Conservation (phyloP, 148 eudicot genomes). For the Chenopodium album region DNA sequence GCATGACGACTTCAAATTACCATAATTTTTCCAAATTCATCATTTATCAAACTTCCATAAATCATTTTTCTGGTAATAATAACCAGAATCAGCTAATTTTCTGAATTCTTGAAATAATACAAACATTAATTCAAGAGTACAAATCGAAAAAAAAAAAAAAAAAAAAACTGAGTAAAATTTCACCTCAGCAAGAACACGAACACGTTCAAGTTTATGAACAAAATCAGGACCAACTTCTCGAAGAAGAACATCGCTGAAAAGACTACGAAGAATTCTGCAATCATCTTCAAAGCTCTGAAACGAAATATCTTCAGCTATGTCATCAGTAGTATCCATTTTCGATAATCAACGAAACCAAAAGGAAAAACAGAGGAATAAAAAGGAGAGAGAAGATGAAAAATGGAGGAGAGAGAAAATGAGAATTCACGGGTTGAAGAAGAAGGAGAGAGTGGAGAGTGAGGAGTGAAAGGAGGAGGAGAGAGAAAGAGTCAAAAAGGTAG, state of each 20-base stretch:
- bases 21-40: too few relatives aligned
- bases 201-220: conserved; percentile 58
- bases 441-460: neutral
- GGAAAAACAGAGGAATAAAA: neutral
- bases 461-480: neutral
- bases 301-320: conserved; percentile 86
- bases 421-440: neutral
- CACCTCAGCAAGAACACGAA: conserved; percentile 68
- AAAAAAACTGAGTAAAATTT: neutral
- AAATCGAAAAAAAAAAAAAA: neutral
- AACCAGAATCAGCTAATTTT: too few relatives aligned
- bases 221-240: conserved; percentile 58
- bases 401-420: conserved; percentile 5
- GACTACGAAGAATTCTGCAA: conserved; percentile 64
- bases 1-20: too few relatives aligned
- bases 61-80: too few relatives aligned
- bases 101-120: too few relatives aligned
- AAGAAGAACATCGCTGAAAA: conserved; percentile 73
- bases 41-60: too few relatives aligned
- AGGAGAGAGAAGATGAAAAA: conserved; percentile 8
- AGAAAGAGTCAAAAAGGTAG: neutral
- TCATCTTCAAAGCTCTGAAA: conserved; percentile 87
- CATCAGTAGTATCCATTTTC: conserved; percentile 77
- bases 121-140: too few relatives aligned
- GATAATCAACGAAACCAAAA: neutral